These are phyloP conservation scores for Daldinia vernicosa DNA, from an alignment of 495 filamentous ascomycete genomes.

Conservation along the genomic window DNA sequence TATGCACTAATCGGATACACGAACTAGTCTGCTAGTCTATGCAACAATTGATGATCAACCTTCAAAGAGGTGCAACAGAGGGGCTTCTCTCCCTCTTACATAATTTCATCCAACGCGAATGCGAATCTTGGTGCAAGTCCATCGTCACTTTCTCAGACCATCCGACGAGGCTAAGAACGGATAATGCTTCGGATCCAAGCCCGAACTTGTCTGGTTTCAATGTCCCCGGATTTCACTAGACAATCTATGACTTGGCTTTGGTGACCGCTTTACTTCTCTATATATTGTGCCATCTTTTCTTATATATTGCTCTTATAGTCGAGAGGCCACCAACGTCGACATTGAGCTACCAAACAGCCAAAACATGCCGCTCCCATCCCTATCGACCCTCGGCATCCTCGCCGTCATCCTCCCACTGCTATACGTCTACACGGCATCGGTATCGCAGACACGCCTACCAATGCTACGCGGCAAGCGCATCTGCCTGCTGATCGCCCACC, in stretches of 20 bases:
- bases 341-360: neutral
- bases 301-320: too few relatives aligned
- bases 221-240: conserved; percentile 6
- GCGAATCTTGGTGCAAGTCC: conserved; percentile 2
- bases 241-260: neutral
- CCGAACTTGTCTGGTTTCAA: neutral
- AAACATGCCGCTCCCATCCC: conserved; percentile 23
- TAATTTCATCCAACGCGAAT: conserved; percentile 12
- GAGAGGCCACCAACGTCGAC: neutral
- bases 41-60: conserved; percentile 26
- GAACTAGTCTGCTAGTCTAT: neutral
- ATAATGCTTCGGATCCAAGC: neutral
- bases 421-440: conserved; percentile 66
- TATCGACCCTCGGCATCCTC: conserved; percentile 53
- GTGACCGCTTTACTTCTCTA: neutral
- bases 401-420: conserved; percentile 67
- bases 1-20: neutral
- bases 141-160: conserved; percentile 24
- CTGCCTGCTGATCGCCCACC: conserved; percentile 92
- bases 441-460: conserved; percentile 68
- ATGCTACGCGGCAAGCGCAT: conserved; percentile 80
- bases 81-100: conserved; percentile 2
- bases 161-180: neutral
- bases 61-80: conserved; percentile 4
- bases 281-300: too few relatives aligned